Evolutionary conservation across 2,329 filamentous ascomycete species (phyloP), one percentile per base, ranked within the genome.

Genomic region (Epichloe brachyelytri): DNA sequence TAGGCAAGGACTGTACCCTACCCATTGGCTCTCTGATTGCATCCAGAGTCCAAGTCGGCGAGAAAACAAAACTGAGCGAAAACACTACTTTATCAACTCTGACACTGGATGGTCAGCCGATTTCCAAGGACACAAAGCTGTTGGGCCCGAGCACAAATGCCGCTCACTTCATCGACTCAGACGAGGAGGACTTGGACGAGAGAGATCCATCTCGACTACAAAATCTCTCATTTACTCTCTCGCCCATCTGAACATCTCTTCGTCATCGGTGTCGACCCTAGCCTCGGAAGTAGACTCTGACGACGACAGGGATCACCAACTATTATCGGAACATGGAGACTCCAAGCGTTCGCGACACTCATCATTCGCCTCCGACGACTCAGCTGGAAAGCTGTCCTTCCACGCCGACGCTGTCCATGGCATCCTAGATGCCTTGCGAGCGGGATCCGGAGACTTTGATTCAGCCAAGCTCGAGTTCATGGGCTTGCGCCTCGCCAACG

Each of bases 401-500:
- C 87, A 95, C 64, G 77, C 84, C 54, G 91, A 96, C 62, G 91
- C 91, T 26, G 86, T 91, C 3, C 76, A 83, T 56, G 91, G 88
- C 54, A 78, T 97, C n/a, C 77, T 90, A 55, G 90, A 96, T 61
- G 86, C 88, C 22, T 75, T 97, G 41, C 83, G 85, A 48, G 85
- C 83, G 20, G 80, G 82, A 12, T 78, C 80, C 14, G 79, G 82
- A 11, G 87, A 94, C 63, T 93, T 95, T 56, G 90, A 95, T 61
- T 75, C 75, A 2, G 79, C 80, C 47, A 88, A 91, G 64, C 79
- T 97, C 36, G 93, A 98, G 65, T 86, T 98, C 55, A 95, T 90
- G 73, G 87, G 88, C 45, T 75, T 97, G n/a, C 85, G 91, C 11
- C 87, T 98, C 66, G 85, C 84, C 50, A 88, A 86, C 60, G 88